Conservation (phyloP, 2,329 filamentous ascomycete genomes). For the Sphaerulina musiva region DNA sequence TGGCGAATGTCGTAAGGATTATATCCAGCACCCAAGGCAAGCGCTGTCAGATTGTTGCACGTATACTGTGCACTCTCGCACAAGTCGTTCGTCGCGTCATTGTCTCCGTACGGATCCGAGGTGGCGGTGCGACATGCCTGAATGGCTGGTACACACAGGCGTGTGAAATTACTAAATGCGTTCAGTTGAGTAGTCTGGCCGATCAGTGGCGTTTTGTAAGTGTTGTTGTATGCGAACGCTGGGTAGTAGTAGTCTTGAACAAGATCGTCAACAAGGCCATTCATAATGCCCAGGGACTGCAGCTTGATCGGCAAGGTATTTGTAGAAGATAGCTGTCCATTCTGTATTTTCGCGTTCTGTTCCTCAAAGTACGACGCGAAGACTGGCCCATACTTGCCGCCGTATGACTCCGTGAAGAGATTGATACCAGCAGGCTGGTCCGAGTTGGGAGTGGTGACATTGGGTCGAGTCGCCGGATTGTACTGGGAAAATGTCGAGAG, state of each 20-base stretch:
- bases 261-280: conserved; percentile 62
- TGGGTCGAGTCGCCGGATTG: conserved; percentile 38
- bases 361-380: conserved; percentile 54
- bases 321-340: conserved; percentile 45
- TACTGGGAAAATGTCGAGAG: conserved; percentile 40
- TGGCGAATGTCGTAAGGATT: conserved; percentile 48
- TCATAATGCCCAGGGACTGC: conserved; percentile 60
- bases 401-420: conserved; percentile 51
- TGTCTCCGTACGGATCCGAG: conserved; percentile 22
- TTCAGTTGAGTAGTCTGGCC: conserved; percentile 46
- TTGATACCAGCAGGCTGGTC: conserved; percentile 42
- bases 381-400: conserved; percentile 60
- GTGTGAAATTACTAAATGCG: conserved; percentile 42
- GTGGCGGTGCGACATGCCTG: conserved; percentile 31
- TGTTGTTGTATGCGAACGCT: conserved; percentile 56
- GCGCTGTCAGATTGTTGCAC: conserved; percentile 20
- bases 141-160: conserved; percentile 28
- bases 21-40: conserved; percentile 18
- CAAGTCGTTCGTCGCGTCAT: conserved; percentile 16
- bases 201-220: conserved; percentile 57
- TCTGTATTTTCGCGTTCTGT: conserved; percentile 55
- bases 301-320: conserved; percentile 55
- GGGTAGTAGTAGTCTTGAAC: conserved; percentile 55
- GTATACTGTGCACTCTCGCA: conserved; percentile 22
- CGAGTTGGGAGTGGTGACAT: conserved; percentile 47